Base-by-base conservation (phyloP, 352 stramenopile genomes). In the Globisporangium ultimum region DNA sequence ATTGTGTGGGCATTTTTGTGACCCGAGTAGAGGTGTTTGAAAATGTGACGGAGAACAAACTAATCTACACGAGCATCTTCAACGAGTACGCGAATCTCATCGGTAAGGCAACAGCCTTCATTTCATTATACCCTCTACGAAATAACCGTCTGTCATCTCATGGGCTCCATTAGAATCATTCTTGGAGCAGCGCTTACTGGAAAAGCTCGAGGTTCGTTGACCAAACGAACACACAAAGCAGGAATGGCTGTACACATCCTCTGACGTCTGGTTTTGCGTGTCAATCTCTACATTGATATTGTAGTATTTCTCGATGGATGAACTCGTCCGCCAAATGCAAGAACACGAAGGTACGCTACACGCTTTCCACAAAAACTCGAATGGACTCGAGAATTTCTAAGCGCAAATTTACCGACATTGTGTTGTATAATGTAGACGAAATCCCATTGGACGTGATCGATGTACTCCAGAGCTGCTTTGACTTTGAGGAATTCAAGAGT, bases 401-500 rank as follows among this genome's bases (percentile, higher is more conserved):
- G 36, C 13, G 10, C 42, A 22, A 17, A 41, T 54, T 14, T 0
- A 21, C 4, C 41, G 15, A 14, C 38, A 17, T 50, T 13, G 34
- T n/a, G 24, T 58, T 22, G 18, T 34, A 41, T 20, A 54, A 24
- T 10, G 17, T 17, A 86, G 84, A 92, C 28, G 80, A 92, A 49
- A 91, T 95, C 52, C 73, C 81, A 2, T 56, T 80, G 7, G 85
- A 91, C 59, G 84, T 92, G 32, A 86, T 90, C 55, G 85, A 93
- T 60, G 77, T 92, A 20, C 64, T 95, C 18, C 59, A 91, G 61
- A 92, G 83, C 63, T 91, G 74, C 66, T 88, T 78, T 15, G 78
- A 91, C 55, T 95, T 95, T 72, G 85, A 95, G 61, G 85, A 95
- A 53, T 95, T 95, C 66, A 93, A 93, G 71, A 84, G 63, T 43